These are phyloP conservation scores for Nitzschia inconspicua DNA, from an alignment of 108 stramenopile species.

Conservation along the genomic window DNA sequence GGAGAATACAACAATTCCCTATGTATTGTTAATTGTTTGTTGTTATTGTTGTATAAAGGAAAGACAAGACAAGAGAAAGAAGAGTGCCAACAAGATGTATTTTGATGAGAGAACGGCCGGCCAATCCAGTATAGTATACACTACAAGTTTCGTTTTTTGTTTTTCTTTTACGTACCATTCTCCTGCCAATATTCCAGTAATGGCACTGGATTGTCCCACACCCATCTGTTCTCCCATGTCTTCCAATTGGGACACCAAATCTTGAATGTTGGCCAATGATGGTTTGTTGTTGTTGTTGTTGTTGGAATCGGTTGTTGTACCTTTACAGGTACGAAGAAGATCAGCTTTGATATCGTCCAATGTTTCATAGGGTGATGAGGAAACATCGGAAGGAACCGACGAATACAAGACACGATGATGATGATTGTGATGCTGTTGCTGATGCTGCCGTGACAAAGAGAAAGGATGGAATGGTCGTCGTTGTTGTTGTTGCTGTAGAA, in stretches of 20 bases:
- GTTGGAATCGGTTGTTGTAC: neutral
- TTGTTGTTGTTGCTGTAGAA: too few relatives aligned
- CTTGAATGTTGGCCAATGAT: conserved; percentile 19
- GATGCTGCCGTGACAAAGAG: too few relatives aligned
- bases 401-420: neutral
- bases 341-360: conserved; percentile 22
- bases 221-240: conserved; percentile 26
- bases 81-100: neutral
- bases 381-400: conserved; percentile 8
- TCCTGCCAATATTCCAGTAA: conserved; percentile 58
- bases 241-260: conserved; percentile 27
- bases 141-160: neutral
- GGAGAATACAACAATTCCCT: conserved; percentile 80
- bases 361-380: neutral
- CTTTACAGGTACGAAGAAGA: conserved; percentile 11
- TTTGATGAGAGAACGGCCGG: neutral
- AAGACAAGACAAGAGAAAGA: neutral
- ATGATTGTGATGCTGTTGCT: too few relatives aligned
- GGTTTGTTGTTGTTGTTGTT: conserved; percentile 8
- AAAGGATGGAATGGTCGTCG: too few relatives aligned
- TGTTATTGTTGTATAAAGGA: neutral
- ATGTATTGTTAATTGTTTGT: neutral
- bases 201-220: conserved; percentile 60
- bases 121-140: neutral
- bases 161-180: conserved; percentile 47